Percentiles rank a stretch among this genome's conserved stretches.
These are phyloP conservation scores for Termitomyces sp. DNA, from an alignment of 768 basidiomycete species.

Conservation along the genomic window DNA sequence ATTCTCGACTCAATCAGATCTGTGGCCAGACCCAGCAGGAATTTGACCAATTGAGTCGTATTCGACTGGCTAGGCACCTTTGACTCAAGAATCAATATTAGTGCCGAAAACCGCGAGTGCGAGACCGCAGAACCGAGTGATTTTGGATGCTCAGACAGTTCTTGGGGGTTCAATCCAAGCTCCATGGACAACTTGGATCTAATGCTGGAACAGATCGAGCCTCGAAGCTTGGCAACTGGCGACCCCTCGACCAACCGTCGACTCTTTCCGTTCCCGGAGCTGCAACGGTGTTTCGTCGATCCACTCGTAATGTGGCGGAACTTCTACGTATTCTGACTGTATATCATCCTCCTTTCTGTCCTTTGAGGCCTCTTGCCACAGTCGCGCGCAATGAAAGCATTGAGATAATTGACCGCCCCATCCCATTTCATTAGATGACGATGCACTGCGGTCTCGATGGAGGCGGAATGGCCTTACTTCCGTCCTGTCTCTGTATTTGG, in stretches of 20 bases:
- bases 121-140: neutral
- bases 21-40: neutral
- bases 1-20: neutral
- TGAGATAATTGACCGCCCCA: neutral
- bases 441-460: neutral
- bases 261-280: neutral
- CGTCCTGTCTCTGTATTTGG: neutral
- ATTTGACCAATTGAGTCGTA: neutral
- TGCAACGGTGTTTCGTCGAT: neutral
- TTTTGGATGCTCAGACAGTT: neutral
- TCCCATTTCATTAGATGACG: neutral
- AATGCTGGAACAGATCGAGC: neutral
- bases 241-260: neutral
- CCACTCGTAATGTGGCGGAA: neutral
- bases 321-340: no score
- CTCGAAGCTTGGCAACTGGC: neutral
- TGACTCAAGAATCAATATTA: no score
- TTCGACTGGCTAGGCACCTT: neutral
- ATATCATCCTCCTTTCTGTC: neutral
- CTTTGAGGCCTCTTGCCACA: neutral
- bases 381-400: neutral
- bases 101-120: neutral
- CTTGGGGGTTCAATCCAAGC: neutral
- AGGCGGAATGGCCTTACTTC: neutral
- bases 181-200: neutral